Base-by-base conservation (phyloP, 768 basidiomycete genomes). In the Amyloporia xantha region DNA sequence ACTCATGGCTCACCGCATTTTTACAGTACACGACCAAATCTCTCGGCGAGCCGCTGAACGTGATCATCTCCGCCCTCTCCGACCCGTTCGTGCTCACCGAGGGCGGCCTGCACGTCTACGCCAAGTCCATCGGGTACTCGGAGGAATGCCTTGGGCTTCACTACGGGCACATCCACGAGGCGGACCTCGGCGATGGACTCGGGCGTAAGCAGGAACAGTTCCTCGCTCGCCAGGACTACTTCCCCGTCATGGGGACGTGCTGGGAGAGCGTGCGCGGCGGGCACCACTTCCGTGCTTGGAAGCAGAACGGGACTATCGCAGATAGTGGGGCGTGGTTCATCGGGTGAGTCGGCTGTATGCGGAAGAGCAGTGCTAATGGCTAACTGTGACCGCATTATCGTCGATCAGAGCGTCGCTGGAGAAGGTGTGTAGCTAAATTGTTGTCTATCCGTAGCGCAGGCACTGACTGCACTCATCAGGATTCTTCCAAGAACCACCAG, bases 271-370 rank as follows among this genome's bases (percentile, higher is more conserved):
- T 92, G 20, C 37, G 59, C 75, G 89, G 89, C n/a, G 91, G 90
- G 2, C 83, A 92, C 49, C 91, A 93, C 61, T 93, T 88, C 59
- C 77, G 90, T 42, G 88, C 88, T 6, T 93, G 90, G 90, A 82
- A 80, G 59, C 90, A 93, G 72, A 89, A 91, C 55, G 90, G 88
- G 2, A 81, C 84, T 0, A 59, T 69, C 15, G 86, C 77, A 0
- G 70, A 82, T 57, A 84, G 78, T 41, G 79, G 84, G 1, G 90
- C 90, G 6, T 92, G 90, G 90, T 92, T 92, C 59, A 70, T 93
- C 9, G 89, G 79, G 86, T 85, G 60, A 36, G 79, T n/a, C 17
- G 19, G 50, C 27, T 15, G 17, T 13, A 11, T 21, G 30, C 2
- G n/a, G n/a, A n/a, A n/a, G n/a, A n/a, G n/a, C n/a, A n/a, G n/a